Evolutionary conservation across 352 stramenopile species (phyloP).

Genomic region (Blastocystis hominis): DNA sequence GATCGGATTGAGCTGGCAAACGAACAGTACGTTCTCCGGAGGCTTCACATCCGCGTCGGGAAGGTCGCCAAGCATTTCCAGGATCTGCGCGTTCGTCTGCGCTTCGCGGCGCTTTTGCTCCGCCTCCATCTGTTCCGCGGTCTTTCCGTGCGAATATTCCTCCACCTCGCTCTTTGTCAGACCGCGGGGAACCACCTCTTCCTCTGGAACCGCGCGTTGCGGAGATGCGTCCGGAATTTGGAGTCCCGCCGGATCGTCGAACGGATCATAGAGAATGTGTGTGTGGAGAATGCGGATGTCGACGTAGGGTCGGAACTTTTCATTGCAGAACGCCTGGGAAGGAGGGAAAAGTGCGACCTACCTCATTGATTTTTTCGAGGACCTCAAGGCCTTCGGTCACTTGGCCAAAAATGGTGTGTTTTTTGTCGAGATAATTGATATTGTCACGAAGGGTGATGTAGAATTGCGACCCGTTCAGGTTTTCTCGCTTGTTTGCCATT

Average conservation of each 20-base stretch:
- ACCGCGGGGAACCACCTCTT: constrained; percentile 79
- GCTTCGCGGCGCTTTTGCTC: constrained; percentile 49
- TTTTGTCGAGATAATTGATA: constrained; percentile 78
- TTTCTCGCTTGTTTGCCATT: constrained; percentile 72
- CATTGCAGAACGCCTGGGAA: constrained; percentile 75
- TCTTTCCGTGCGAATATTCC: constrained; percentile 63
- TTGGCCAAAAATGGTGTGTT: constrained; percentile 80
- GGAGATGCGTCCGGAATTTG: constrained; percentile 75
- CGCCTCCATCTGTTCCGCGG: constrained; percentile 60
- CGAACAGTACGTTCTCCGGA: constrained; percentile 94
- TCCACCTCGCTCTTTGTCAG: constrained; percentile 78
- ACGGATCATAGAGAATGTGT: constrained; percentile 75
- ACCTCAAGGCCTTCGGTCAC: constrained; percentile 84
- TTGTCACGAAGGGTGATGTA: constrained; percentile 86
- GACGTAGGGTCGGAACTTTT: constrained; percentile 82
- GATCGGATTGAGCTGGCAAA: constrained; percentile 84
- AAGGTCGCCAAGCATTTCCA: constrained; percentile 97
- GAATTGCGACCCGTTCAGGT: constrained; percentile 80
- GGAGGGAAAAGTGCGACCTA: constrained; percentile 54
- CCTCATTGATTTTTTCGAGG: constrained; percentile 80
- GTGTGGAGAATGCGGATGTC: constrained; percentile 91
- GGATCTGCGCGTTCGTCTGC: constrained; percentile 70
- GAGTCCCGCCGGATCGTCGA: constrained; percentile 70
- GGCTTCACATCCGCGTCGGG: constrained; percentile 88
- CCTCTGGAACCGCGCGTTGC: constrained; percentile 66